A percentile compares a stretch with the other conserved stretches of the same genome.
These are phyloP conservation scores for Pichia heedii DNA, from an alignment of 805 yeast species.

Conservation along the genomic window DNA sequence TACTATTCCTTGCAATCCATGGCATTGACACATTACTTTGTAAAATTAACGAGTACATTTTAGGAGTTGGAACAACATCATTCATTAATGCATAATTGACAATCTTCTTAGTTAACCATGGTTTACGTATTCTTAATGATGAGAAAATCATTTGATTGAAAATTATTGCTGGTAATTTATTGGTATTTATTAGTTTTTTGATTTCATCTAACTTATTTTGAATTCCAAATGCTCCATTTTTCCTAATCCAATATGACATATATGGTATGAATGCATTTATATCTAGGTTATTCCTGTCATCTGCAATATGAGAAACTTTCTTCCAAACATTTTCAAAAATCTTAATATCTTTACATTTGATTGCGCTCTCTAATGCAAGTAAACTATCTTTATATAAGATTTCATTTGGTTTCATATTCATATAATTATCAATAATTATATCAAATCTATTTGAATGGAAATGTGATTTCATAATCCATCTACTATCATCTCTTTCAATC, in stretches of 20 bases:
- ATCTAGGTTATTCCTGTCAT: slow-evolving; percentile 6
- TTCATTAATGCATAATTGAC: slow-evolving; percentile 14
- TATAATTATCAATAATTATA: slow-evolving; percentile 15
- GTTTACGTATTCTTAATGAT: slow-evolving; percentile 12
- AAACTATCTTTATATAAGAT: slow-evolving; percentile 12
- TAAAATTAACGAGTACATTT: slow-evolving; percentile 23
- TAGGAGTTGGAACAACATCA: slow-evolving; percentile 13
- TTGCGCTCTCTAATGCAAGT: slow-evolving; percentile 19
- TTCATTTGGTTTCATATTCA: slow-evolving; percentile 1
- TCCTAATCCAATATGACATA: slow-evolving; percentile 17
- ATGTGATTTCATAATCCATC: slow-evolving; percentile 21
- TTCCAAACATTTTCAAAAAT: slow-evolving; percentile 19
- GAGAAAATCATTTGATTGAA: slow-evolving; percentile 23
- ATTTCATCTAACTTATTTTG: slow-evolving; percentile 14
- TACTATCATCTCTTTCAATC: slow-evolving; percentile 12
- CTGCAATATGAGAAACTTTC: slow-evolving; percentile 7
- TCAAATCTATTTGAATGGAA: slow-evolving; percentile 17
- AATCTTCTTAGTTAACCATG: slow-evolving; percentile 15
- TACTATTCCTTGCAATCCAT: slow-evolving; percentile 11
- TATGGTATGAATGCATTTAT: slow-evolving; percentile 14
- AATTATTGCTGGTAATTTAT: slow-evolving; percentile 14
- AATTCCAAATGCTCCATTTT: slow-evolving; percentile 11
- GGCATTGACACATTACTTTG: slow-evolving; percentile 15
- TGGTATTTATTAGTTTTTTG: slow-evolving; percentile 2
- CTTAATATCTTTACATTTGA: slow-evolving; percentile 9